Evolutionary conservation across 2,329 filamentous ascomycete species (phyloP).

Genomic region (Claviceps citrina): DNA sequence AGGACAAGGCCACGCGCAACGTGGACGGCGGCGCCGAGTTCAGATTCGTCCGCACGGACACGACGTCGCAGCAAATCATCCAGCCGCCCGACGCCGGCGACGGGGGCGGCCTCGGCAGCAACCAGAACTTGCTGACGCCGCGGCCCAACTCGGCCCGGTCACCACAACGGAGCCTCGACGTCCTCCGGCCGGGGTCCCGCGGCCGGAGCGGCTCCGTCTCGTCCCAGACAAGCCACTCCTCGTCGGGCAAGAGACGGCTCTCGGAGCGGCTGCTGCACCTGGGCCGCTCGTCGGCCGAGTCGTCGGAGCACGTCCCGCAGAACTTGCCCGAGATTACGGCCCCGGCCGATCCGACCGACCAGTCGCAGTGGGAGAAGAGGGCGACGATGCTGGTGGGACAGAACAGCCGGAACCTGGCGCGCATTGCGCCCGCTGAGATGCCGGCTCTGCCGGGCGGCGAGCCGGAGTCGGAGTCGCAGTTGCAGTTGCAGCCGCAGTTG

Average conservation of each 20-base stretch:
- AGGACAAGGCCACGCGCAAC: conserved; percentile 20
- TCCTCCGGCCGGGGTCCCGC: conserved; percentile 29
- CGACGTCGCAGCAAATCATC: conserved; percentile 63
- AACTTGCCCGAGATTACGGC: conserved; percentile 61
- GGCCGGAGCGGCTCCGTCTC: conserved; percentile 34
- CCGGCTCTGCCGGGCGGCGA: too few species aligned
- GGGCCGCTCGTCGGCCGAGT: conserved; percentile 36
- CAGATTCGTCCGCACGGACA: conserved; percentile 74
- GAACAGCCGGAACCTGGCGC: conserved; percentile 39
- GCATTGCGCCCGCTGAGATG: conserved; percentile 11
- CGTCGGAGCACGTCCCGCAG: conserved; percentile 59
- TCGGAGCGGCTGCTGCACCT: conserved; percentile 63
- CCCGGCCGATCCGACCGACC: conserved; percentile 31
- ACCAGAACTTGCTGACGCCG: conserved; percentile 18
- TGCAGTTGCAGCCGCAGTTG: too few species aligned
- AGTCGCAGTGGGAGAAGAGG: conserved; percentile 80
- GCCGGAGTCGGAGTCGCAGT: too few species aligned
- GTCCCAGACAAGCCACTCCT: conserved; percentile 23
- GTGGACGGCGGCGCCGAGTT: conserved; percentile 48
- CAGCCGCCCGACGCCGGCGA: conserved; percentile 38
- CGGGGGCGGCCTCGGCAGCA: conserved; percentile 11
- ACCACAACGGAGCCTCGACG: conserved; percentile 28
- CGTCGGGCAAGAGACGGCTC: conserved; percentile 37
- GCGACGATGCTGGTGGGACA: conserved; percentile 73
- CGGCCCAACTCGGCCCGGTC: conserved; percentile 14